These are phyloP conservation scores for Carex pumila DNA, from an alignment of 176 grass and related monocot genomes.

Conservation along the genomic window DNA sequence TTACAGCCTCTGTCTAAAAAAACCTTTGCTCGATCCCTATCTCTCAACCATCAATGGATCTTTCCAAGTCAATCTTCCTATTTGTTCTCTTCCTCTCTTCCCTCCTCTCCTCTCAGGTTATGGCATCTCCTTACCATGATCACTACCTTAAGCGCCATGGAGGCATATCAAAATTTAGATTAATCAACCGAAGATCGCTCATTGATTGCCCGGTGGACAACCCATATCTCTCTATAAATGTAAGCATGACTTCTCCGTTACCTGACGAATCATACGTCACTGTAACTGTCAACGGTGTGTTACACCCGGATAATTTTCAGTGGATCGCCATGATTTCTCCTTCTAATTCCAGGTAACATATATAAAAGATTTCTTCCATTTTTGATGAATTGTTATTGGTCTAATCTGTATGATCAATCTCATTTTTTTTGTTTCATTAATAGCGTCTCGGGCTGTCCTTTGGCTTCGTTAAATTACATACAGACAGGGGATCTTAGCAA, in stretches of 20 bases:
- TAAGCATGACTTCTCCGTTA: conserved; percentile 23
- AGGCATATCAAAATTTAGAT: conserved; percentile 67
- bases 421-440: background rate
- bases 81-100: background rate
- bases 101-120: background rate
- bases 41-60: background rate
- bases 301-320: conserved; percentile 28
- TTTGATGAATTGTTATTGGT: background rate
- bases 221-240: conserved; percentile 42
- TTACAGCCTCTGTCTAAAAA: no score
- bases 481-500: conserved; percentile 57
- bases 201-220: conserved; percentile 26
- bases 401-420: background rate
- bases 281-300: conserved; percentile 51
- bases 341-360: conserved; percentile 50
- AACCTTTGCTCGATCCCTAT: background rate
- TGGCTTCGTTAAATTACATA: conserved; percentile 34
- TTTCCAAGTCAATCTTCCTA: background rate
- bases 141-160: conserved; percentile 27
- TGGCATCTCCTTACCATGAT: conserved; percentile 2
- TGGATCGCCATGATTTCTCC: conserved; percentile 92
- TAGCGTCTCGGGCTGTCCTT: conserved; percentile 51
- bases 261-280: conserved; percentile 50
- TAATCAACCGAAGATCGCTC: conserved; percentile 58
- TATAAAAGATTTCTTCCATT: background rate